A percentile compares a stretch with the other conserved stretches of the same genome.
Conservation (phyloP, 768 basidiomycete species). For the Tricholoma saponaceum region DNA sequence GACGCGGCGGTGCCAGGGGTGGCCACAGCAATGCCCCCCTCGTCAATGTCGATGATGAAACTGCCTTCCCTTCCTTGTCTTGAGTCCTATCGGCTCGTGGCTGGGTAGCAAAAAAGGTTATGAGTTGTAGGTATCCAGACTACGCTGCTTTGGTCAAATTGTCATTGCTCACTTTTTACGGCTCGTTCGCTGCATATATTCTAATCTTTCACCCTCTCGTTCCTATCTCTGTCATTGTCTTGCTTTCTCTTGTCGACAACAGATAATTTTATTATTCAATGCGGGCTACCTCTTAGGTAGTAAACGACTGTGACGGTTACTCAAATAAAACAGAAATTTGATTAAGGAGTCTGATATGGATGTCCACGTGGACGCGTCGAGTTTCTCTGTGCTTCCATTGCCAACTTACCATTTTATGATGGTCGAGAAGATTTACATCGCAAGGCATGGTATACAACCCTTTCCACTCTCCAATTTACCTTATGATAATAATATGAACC, state of each 20-base stretch:
- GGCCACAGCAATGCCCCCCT: slow-evolving; percentile 35
- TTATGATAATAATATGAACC: background rate
- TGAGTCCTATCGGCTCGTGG: slow-evolving; percentile 21
- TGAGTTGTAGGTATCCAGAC: slow-evolving; percentile 8
- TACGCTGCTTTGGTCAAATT: slow-evolving; percentile 6
- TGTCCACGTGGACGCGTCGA: background rate
- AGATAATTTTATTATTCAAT: slow-evolving; percentile 7
- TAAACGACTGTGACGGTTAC: background rate
- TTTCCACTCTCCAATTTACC: background rate
- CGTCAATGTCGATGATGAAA: slow-evolving; percentile 78
- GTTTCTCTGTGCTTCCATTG: too few species aligned
- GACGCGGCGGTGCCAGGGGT: slow-evolving; percentile 41
- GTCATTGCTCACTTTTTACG: slow-evolving; percentile 5
- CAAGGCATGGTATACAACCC: slow-evolving; percentile 52
- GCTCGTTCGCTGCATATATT: slow-evolving; percentile 17
- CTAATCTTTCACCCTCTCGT: slow-evolving; percentile 11
- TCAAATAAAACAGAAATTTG: background rate
- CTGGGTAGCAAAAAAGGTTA: slow-evolving; percentile 12
- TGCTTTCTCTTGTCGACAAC: slow-evolving; percentile 14
- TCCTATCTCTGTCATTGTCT: slow-evolving; percentile 15
- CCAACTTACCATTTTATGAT: slow-evolving; percentile 26
- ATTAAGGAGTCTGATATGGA: too few species aligned
- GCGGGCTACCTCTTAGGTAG: background rate
- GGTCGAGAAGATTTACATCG: slow-evolving; percentile 64
- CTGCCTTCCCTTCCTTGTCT: slow-evolving; percentile 87